Percentiles rank a stretch among this genome's conserved stretches.
phyloP scores from a whole-genome alignment of 2,329 filamentous ascomycete genomes.

The Aspergillus ochraceoroseus region DNA sequence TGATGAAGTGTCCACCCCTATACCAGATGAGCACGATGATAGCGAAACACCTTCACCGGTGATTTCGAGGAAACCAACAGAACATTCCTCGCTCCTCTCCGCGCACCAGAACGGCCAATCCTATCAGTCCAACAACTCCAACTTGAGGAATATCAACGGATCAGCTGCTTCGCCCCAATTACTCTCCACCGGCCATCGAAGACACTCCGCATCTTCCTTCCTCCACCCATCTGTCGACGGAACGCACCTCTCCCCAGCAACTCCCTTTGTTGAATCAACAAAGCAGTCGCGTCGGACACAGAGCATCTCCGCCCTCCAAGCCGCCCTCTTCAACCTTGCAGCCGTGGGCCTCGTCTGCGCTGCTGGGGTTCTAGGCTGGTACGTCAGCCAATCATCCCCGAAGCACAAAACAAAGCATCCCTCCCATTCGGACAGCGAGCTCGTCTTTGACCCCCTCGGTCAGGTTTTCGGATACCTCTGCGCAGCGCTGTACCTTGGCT shows the following conservation, averaged over 20 bases:
- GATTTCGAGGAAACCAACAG: constrained; percentile 23
- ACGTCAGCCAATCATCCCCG: constrained; percentile 54
- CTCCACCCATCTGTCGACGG: constrained; percentile 54
- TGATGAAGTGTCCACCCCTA: constrained; percentile 25
- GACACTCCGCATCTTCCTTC: constrained; percentile 36
- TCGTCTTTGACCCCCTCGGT: constrained; percentile 69
- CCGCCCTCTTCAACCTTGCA: constrained; percentile 65
- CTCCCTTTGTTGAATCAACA: constrained; percentile 63
- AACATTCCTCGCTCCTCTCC: constrained; percentile 30
- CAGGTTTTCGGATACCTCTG: constrained; percentile 94
- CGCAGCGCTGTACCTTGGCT: constrained; percentile 81
- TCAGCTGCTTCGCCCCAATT: background rate
- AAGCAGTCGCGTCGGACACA: constrained; percentile 26
- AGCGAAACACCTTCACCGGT: constrained; percentile 17
- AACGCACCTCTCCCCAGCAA: constrained; percentile 71
- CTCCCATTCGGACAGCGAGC: constrained; percentile 32
- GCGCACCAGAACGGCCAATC: constrained; percentile 20
- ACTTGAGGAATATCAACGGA: constrained; percentile 3
- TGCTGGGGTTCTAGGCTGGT: constrained; percentile 83
- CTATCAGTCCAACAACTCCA: constrained; percentile 14
- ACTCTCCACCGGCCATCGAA: constrained; percentile 13
- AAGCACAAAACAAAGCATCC: constrained; percentile 22
- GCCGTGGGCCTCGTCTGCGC: constrained; percentile 76
- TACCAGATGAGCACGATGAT: constrained; percentile 16
- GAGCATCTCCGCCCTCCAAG: constrained; percentile 41